These are phyloP conservation scores for Fusarium newnesense DNA, from an alignment of 2,329 filamentous ascomycete species.

Conservation along the genomic window DNA sequence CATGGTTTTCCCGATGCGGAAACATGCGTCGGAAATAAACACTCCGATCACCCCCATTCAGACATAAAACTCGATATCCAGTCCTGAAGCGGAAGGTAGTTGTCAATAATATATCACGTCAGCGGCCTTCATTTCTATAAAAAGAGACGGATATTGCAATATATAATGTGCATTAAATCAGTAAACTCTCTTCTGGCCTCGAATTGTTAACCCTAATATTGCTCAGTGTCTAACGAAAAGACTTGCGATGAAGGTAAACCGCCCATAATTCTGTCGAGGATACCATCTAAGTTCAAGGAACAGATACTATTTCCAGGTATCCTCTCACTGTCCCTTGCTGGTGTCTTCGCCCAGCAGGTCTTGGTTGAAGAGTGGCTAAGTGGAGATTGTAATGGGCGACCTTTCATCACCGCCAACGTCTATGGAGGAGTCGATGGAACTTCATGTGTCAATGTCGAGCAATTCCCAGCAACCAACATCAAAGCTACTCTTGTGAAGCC, in stretches of 20 bases:
- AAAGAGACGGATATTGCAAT: accelerated
- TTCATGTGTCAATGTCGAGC: not conserved
- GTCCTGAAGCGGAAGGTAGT: too few relatives aligned
- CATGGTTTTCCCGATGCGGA: not conserved
- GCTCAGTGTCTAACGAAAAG: too few relatives aligned
- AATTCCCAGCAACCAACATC: not conserved
- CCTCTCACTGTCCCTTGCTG: not conserved
- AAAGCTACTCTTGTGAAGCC: not conserved
- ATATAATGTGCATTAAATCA: not conserved
- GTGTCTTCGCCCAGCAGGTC: not conserved
- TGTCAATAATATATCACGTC: not conserved
- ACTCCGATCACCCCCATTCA: not conserved
- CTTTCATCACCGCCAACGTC: not conserved
- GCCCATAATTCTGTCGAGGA: accelerated
- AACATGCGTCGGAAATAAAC: not conserved
- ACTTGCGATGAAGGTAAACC: not conserved
- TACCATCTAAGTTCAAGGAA: not conserved
- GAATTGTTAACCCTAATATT: too few relatives aligned
- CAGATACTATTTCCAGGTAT: not conserved
- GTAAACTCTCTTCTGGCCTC: accelerated
- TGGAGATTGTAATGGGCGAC: not conserved
- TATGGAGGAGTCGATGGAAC: not conserved
- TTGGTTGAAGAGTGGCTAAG: not conserved
- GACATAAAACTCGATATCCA: too few relatives aligned
- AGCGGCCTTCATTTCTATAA: not conserved